Conservation (phyloP, 805 yeast genomes). For the Groenewaldozyma tartarivorans region DNA sequence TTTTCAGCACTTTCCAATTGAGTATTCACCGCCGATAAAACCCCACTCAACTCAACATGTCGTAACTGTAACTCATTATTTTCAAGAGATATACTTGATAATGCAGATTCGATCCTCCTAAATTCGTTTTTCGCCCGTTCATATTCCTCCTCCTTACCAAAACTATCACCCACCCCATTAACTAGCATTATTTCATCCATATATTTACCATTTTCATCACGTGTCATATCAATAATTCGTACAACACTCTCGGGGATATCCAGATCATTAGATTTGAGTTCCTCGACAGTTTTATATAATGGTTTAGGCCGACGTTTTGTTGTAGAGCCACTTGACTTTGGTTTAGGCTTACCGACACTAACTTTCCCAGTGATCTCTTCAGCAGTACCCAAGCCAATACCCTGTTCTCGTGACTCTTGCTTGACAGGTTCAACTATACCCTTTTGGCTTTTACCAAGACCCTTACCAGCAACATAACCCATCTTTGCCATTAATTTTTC, state of each 20-base stretch:
- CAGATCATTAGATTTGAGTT: constrained; percentile 22
- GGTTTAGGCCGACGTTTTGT: constrained; percentile 14
- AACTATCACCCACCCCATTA: constrained; percentile 1
- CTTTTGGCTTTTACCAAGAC: constrained; percentile 61
- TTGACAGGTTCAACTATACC: constrained; percentile 82
- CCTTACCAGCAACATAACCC: constrained; percentile 83
- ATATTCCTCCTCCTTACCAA: neutral
- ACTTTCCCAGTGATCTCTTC: constrained; percentile 28
- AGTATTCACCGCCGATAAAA: neutral
- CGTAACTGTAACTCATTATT: neutral
- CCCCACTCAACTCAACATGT: neutral
- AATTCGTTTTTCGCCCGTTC: constrained; percentile 15
- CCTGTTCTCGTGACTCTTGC: constrained; percentile 53
- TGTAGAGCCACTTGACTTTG: constrained; percentile 2
- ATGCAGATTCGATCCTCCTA: constrained; percentile 2
- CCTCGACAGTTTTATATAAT: constrained; percentile 21
- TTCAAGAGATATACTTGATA: neutral
- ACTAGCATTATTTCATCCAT: constrained; percentile 4
- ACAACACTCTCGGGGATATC: constrained; percentile 21
- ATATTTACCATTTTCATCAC: constrained; percentile 4
- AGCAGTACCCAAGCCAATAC: constrained; percentile 67
- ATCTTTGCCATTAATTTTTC: constrained; percentile 65
- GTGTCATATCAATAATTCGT: constrained; percentile 20
- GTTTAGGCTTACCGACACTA: constrained; percentile 12
- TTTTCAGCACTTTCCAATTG: neutral